Percentiles rank a stretch among this genome's conserved stretches.
phyloP scores from a whole-genome alignment of 371 early-diverging fungal genomes.

The Actinomortierella ambigua region DNA sequence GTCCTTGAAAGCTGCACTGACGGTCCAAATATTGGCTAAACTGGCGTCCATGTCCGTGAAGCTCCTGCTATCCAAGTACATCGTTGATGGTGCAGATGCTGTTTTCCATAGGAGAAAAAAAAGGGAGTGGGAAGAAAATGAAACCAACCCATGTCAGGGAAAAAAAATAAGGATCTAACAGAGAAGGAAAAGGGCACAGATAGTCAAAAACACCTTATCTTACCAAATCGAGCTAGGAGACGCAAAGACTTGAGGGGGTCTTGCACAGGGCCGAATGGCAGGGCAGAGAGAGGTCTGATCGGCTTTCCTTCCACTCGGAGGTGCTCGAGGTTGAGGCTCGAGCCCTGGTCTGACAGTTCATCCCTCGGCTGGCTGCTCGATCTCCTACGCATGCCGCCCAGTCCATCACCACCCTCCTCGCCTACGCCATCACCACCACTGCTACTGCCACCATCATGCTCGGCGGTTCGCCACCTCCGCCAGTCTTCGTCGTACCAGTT shows the following conservation, averaged over 20 bases:
- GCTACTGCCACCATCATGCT: not conserved
- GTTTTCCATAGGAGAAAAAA: not conserved
- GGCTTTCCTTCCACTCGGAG: slow-evolving; percentile 16
- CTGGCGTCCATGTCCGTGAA: slow-evolving; percentile 62
- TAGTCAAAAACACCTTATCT: not conserved
- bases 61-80: slow-evolving; percentile 52
- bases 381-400: no score
- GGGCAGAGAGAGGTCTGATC: slow-evolving; percentile 15
- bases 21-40: slow-evolving; percentile 63
- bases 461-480: slow-evolving; percentile 49
- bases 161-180: not conserved
- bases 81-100: slow-evolving; percentile 54
- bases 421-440: slow-evolving; percentile 6
- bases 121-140: not conserved
- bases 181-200: no score
- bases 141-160: no score
- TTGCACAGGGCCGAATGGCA: slow-evolving; percentile 74
- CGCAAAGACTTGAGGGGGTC: slow-evolving; percentile 71
- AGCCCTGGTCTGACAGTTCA: no score
- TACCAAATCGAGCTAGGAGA: slow-evolving; percentile 65
- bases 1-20: slow-evolving; percentile 44
- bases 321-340: slow-evolving; percentile 20
- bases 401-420: not conserved
- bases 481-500: slow-evolving; percentile 59
- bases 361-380: not conserved